Base-by-base conservation (phyloP, 169 alveolate species). In the Eimeria necatrix region DNA sequence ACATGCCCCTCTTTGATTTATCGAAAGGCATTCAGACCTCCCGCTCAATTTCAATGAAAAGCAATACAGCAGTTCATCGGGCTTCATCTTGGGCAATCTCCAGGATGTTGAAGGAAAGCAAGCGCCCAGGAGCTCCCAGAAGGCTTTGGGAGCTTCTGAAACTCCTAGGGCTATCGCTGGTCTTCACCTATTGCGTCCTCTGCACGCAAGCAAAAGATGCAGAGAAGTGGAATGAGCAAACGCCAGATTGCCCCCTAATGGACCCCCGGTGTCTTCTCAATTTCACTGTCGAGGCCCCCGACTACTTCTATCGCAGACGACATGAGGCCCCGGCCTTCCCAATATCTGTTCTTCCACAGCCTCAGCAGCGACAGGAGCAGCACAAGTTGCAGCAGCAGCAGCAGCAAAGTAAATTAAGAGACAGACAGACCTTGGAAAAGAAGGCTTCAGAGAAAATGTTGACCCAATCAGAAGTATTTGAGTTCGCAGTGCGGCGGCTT, bases 381-480 rank as follows among this genome's bases (percentile, higher is more conserved):
- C n/a, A 6, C 81, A 22, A 73, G 59, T 0, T 46, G 10, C 60
- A 73, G 84, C 84, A 73, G 84, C 56, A 73, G 59, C 53, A 71
- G 83, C n/a, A 5, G 51, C 83, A 26, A 32, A 32, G 41, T 32
- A 32, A 32, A 32, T 2, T 32, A 32, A 32, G 41, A 32, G 41
- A 5, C 70, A 59, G 70, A 59, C n/a, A 59, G 70, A 16, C 70
- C 12, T 59, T 59, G 24, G n/a, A n/a, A 59, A 68, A 24, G 80
- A 68, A 68, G 80, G 49, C 16, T 4, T n/a, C 80, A 24, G 32
- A 0, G 80, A 59, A 56, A 59, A 3, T 74, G 70, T 46, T 90
- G 71, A 90, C 83, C n/a, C 80, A 90, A 48, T 80, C 94, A 20
- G 83, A 90, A 64, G 86, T 90, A 41, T 90, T 90, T 59, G 90